These are phyloP conservation scores for Pichia phayaonensis DNA, from an alignment of 805 yeast species.

Conservation along the genomic window DNA sequence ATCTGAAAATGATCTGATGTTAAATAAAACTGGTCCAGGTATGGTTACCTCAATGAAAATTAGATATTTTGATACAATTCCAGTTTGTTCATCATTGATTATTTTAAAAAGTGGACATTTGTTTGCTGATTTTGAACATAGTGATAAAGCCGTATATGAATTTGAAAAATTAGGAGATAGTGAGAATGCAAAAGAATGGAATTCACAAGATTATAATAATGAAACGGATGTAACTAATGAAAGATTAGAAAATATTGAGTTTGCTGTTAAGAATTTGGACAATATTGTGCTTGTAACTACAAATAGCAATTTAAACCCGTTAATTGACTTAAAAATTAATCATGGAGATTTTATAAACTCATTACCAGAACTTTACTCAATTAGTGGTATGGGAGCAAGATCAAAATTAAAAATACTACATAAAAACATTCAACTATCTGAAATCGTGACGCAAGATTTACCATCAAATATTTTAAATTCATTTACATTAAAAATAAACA, in stretches of 20 bases:
- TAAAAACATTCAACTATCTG: conserved; percentile 54
- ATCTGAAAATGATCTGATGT: conserved; percentile 19
- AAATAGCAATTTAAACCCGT: conserved; percentile 45
- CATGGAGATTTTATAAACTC: conserved; percentile 24
- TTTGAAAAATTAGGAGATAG: conserved; percentile 68
- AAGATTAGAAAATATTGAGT: conserved; percentile 13
- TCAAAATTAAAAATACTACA: conserved; percentile 41
- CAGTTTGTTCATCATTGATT: conserved; percentile 44
- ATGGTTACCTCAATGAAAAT: conserved; percentile 38
- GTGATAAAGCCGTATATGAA: conserved; percentile 66
- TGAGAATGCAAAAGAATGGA: conserved; percentile 28
- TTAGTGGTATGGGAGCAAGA: conserved; percentile 37
- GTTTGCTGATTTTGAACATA: conserved; percentile 55
- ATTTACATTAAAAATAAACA: conserved; percentile 50
- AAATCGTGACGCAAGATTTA: conserved; percentile 66
- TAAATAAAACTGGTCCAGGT: conserved; percentile 16
- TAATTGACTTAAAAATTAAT: conserved; percentile 35
- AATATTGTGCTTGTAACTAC: conserved; percentile 55
- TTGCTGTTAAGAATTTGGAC: conserved; percentile 33
- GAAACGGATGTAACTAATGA: conserved; percentile 25
- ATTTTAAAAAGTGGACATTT: conserved; percentile 72
- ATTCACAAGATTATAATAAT: conserved; percentile 29
- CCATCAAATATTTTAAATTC: conserved; percentile 58
- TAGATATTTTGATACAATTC: conserved; percentile 72
- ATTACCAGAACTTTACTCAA: conserved; percentile 34